Base-by-base conservation (phyloP, 768 basidiomycete species). In the Kwoniella dendrophila region DNA sequence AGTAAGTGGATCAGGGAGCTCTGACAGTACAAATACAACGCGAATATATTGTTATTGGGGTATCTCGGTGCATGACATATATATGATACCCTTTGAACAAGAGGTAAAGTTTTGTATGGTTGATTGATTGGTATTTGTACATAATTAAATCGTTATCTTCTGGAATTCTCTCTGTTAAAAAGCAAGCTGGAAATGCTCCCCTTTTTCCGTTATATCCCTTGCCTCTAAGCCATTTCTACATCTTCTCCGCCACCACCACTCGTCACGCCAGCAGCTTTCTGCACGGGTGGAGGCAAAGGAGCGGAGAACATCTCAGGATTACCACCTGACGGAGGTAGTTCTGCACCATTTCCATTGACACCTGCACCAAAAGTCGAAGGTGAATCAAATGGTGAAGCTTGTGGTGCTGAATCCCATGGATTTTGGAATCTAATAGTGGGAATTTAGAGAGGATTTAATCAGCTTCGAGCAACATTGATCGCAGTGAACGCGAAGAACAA, bases 391-490 rank as follows among this genome's bases (percentile, higher is more conserved):
- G 56, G 30, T 0, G 51, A 36, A 22, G 66, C 20, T 40, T 59
- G 60, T 14, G 66, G 59, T 48, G 67, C 62, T 8, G 67, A 69
- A 43, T 71, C 72, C 71, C 65, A 74, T 7, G 69, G 70, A 45
- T 70, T 73, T 51, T 69, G 73, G 51, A 75, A 73, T 59, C 74
- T 71, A 54, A 38, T 53, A 49, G 2, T 49, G 50, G 48, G 45
- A 24, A 43, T 24, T 55, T 12, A 44, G 53, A 44, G 20, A 41
- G 33, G 11, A 8, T 6, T 7, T 20, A 16, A n/a, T 33, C 22
- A 26, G 24, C 36, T 40, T 22, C 50, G 38, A 16, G 16, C 38
- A 16, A 16, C 16, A 38, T 8, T 38, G 8, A 38, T 8, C 36
- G 18, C 18, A 38, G 8, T 38, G 36, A 38, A 8, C 36, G 8